Evolutionary conservation across 2,329 filamentous ascomycete genomes (phyloP), one percentile per base, ranked within the genome.

Genomic region (Rhynchosporium graminicola): DNA sequence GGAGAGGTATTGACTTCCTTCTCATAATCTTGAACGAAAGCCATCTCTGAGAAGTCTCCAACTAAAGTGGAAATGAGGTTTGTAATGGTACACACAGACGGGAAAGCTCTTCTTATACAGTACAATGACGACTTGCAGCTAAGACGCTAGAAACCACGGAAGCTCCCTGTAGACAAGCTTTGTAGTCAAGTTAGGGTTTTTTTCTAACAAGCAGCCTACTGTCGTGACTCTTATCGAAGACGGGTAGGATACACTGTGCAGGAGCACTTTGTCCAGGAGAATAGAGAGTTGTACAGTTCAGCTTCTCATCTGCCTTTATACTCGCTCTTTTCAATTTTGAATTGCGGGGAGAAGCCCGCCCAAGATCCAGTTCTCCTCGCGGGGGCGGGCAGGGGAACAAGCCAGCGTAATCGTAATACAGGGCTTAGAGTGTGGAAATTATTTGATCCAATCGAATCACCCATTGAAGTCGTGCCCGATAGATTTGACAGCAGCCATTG

Each of bases 1-100:
- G 57, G 62, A 10, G 57, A 48, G 20, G 51, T n/a, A 33, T 57
- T 20, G 10, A 63, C 57, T 4, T 31, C 57, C 33, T 63, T 46
- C 45, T 59, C 57, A 15, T 63, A 51, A 36, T 60, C 42, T 33
- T 46, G 40, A 20, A 33, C 29, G 29, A 46, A 4, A n/a, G 51
- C 50, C 64, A 64, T 60, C 42, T 57, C 56, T 42, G 6, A n/a
- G 33, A 54, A 40, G n/a, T 54, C 15, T 13, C 8, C 46, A 20
- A 9, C 4, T 2, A 13, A n/a, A 15, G 51, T 3, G 5, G 33
- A 42, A 28, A 26, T 42, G 12, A n/a, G n/a, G 28, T 38, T 12
- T 9, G 28, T 26, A 7, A 10, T 10, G 4, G 15, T 6, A 26
- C 42, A 20, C 20, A 20, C 20, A 36, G 33, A 10, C n/a, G 51